Conservation (phyloP, 108 stramenopile genomes). For the Skeletonema grethae region DNA sequence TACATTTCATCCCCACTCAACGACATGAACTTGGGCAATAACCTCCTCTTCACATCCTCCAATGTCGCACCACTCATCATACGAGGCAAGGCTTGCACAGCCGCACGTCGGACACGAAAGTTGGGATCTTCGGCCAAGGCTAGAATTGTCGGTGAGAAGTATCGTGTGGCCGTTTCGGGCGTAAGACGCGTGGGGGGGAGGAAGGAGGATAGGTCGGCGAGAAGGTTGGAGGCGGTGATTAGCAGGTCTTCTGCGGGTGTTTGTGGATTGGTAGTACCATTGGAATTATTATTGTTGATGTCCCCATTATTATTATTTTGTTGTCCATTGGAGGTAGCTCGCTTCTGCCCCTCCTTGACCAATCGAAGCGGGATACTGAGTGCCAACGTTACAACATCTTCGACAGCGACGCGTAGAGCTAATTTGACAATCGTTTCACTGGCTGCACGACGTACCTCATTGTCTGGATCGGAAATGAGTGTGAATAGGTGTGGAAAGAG, state of each 20-base stretch:
- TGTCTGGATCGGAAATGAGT: constrained; percentile 70
- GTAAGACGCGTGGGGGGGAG: constrained; percentile 45
- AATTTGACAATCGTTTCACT: constrained; percentile 72
- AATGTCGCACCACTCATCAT: constrained; percentile 86
- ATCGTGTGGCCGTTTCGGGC: constrained; percentile 46
- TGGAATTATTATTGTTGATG: constrained; percentile 2
- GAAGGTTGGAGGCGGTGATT: constrained; percentile 91
- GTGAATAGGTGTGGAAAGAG: constrained; percentile 63
- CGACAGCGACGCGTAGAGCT: constrained; percentile 61
- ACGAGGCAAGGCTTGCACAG: constrained; percentile 91
- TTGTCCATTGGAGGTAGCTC: constrained; percentile 5
- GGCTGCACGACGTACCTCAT: constrained; percentile 85
- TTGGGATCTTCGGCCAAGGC: constrained; percentile 90
- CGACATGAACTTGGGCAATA: constrained; percentile 90
- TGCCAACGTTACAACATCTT: constrained; percentile 61
- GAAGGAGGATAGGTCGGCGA: constrained; percentile 84
- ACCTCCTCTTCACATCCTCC: constrained; percentile 67
- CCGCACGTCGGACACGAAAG: constrained; percentile 92
- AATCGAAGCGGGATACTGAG: constrained; percentile 75
- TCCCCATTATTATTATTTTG: constrained; percentile 3
- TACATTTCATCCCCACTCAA: constrained; percentile 94
- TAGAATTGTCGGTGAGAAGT: constrained; percentile 85
- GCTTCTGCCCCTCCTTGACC: constrained; percentile 46
- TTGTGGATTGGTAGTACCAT: constrained; percentile 28
- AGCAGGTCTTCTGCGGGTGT: constrained; percentile 83